Evolutionary conservation across 2,329 filamentous ascomycete genomes (phyloP).

Genomic region (Ustilaginoidea virens): DNA sequence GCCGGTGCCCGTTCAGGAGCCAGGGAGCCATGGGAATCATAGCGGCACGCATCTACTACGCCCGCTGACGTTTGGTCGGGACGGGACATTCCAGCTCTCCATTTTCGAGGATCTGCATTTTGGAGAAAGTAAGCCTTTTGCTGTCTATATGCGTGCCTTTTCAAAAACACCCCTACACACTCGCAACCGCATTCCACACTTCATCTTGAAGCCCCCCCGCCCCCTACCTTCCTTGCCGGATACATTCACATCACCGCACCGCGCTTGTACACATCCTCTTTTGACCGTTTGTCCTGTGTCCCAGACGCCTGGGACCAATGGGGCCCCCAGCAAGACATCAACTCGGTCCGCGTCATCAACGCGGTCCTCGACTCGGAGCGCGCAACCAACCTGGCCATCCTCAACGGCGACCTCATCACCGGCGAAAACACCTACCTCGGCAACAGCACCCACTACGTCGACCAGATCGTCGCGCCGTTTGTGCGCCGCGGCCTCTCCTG

Average conservation of each 20-base stretch:
- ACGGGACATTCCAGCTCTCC: conserved; percentile 35
- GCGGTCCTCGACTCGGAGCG: conserved; percentile 40
- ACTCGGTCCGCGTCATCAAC: conserved; percentile 40
- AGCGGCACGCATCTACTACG: too few relatives aligned
- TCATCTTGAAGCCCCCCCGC: too few relatives aligned
- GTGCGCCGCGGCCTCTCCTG: conserved; percentile 39
- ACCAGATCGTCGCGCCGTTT: conserved; percentile 43
- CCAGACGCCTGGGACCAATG: conserved; percentile 28
- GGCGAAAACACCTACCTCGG: conserved; percentile 44
- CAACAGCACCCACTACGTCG: conserved; percentile 41
- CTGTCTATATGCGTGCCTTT: too few relatives aligned
- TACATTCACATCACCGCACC: background rate
- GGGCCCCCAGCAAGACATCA: conserved; percentile 36
- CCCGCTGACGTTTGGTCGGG: conserved; percentile 18
- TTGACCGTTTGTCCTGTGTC: too few relatives aligned
- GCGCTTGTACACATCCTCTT: too few relatives aligned
- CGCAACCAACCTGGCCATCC: conserved; percentile 44
- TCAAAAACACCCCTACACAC: too few relatives aligned
- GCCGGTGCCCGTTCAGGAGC: too few relatives aligned
- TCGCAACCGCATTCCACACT: too few relatives aligned
- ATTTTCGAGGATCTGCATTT: conserved; percentile 60
- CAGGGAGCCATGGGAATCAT: too few relatives aligned
- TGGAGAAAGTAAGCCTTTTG: conserved; percentile 40
- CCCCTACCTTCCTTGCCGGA: background rate
- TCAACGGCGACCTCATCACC: conserved; percentile 59